These are phyloP conservation scores for Boechera divaricarpa DNA, from an alignment of 345 rosid species.

Conservation along the genomic window DNA sequence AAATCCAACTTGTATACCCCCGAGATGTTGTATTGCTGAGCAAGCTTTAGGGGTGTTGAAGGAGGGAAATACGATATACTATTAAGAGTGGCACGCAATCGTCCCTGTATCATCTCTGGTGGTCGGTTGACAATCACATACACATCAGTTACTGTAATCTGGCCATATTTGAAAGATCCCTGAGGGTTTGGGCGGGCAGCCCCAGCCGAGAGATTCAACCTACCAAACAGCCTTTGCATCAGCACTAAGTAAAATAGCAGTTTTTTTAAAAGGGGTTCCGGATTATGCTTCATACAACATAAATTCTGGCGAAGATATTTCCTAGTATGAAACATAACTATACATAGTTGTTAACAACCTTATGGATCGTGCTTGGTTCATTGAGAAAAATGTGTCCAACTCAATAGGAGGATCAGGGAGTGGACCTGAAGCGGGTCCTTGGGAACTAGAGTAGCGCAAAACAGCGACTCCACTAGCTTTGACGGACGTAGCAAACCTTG, in stretches of 20 bases:
- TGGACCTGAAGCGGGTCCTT: slow-evolving; percentile 86
- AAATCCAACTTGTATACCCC: slow-evolving; percentile 94
- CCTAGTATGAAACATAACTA: slow-evolving; percentile 35
- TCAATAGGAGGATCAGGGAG: slow-evolving; percentile 85
- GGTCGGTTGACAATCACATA: slow-evolving; percentile 75
- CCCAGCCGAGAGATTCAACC: slow-evolving; percentile 89
- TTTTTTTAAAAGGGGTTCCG: neutral
- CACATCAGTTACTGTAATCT: slow-evolving; percentile 85
- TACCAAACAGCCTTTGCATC: slow-evolving; percentile 38
- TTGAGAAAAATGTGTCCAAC: slow-evolving; percentile 75
- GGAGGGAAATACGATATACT: slow-evolving; percentile 88
- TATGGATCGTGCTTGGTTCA: slow-evolving; percentile 97
- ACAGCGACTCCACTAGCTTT: slow-evolving; percentile 74
- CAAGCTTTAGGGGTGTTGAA: slow-evolving; percentile 84
- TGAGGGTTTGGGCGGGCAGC: slow-evolving; percentile 98
- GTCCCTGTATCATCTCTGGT: slow-evolving; percentile 75
- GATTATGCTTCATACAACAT: neutral
- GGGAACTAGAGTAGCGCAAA: slow-evolving; percentile 84
- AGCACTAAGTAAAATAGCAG: slow-evolving; percentile 20
- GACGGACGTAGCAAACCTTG: slow-evolving; percentile 61
- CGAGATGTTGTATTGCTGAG: slow-evolving; percentile 75
- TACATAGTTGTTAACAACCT: slow-evolving; percentile 61
- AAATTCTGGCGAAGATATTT: neutral
- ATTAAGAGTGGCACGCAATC: slow-evolving; percentile 66
- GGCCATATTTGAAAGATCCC: slow-evolving; percentile 88